Evolutionary conservation across 176 grass and related monocot genomes (phyloP), one percentile per base, ranked within the genome.

Genomic region (Tillandsia leiboldiana): DNA sequence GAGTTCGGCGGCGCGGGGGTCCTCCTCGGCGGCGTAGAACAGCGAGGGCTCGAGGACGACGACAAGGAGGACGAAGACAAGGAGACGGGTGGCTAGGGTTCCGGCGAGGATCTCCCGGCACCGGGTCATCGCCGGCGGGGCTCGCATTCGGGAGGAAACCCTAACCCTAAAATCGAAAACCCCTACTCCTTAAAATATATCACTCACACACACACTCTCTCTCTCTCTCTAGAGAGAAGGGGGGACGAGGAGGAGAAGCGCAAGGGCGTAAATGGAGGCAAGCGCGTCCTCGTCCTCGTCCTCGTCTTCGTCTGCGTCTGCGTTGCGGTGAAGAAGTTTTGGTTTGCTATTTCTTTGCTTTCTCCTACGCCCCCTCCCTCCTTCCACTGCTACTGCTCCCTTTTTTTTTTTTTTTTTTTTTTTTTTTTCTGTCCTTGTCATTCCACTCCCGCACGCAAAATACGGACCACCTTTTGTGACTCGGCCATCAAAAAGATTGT

Each of bases 1-100:
- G 49, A 68, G 63, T 66, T 97, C 89, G 65, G 77, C 83, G 33
- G 48, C 70, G 1, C 50, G 67, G 11, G 56, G 59, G 3, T 23
- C 65, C 2, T 68, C 82, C 6, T 65, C 66, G 33, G 50, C 26
- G 70, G 29, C 70, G 63, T 49, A 51, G 48, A 67, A 1, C 29
- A 4, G 10, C 33, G 33, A 42, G 33, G 33, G 33, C 33, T 5
- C 33, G 33, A 42, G 33, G 4, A 24, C 24, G 62, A n/a, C 2
- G 13, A 14, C 23, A 1, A 75, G 13, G 14, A 65, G 23, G 26
- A 75, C 1, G 7, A 64, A 0, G 50, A 75, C 63, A 10, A 48
- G 63, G 50, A 53, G 13, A 33, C 15, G 26, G 9, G 1, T 9
- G 2, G 26, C 26, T 61, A 22, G 56, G 56, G 56, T 61, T 56